Percentiles rank a stretch among this genome's conserved stretches.
phyloP scores from a whole-genome alignment of 768 basidiomycete genomes.

The Mycena kentingensis region DNA sequence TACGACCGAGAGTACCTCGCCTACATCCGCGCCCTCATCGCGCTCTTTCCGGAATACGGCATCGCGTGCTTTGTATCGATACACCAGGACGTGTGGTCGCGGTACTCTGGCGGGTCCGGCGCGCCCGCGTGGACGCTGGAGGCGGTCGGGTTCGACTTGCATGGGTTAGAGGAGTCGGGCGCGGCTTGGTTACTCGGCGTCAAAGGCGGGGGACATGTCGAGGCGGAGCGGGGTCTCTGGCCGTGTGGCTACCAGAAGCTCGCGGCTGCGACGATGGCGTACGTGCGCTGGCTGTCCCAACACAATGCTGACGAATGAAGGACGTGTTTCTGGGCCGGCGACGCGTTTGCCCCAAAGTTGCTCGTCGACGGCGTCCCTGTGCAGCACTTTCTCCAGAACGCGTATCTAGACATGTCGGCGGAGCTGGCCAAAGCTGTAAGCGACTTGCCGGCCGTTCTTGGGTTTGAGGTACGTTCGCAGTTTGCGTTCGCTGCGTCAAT shows the following conservation, averaged over 20 bases:
- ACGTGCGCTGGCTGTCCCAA: conserved; percentile 29
- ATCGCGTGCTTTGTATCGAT: conserved; percentile 74
- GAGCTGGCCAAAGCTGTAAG: conserved; percentile 67
- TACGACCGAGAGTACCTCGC: conserved; percentile 84
- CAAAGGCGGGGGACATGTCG: conserved; percentile 70
- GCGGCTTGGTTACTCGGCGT: conserved; percentile 89
- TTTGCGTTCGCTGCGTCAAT: neutral
- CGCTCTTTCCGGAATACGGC: conserved; percentile 71
- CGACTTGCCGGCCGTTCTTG: conserved; percentile 76
- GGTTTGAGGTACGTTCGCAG: conserved; percentile 73
- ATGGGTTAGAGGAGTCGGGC: conserved; percentile 75
- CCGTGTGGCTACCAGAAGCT: conserved; percentile 94
- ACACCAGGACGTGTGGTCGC: conserved; percentile 97
- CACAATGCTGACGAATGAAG: conserved; percentile 38
- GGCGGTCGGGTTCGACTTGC: conserved; percentile 80
- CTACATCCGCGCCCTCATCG: conserved; percentile 73
- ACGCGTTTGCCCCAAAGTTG: conserved; percentile 80
- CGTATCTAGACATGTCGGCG: conserved; percentile 79
- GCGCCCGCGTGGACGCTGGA: conserved; percentile 97
- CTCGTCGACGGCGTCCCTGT: conserved; percentile 60
- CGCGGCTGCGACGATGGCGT: conserved; percentile 93
- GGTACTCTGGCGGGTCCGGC: conserved; percentile 92
- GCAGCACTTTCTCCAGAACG: conserved; percentile 80
- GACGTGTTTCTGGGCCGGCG: conserved; percentile 92
- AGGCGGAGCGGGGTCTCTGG: conserved; percentile 85